A percentile compares a stretch with the other conserved stretches of the same genome.
phyloP scores from a whole-genome alignment of 148 eudicot species.

The Rhododendron henanense region DNA sequence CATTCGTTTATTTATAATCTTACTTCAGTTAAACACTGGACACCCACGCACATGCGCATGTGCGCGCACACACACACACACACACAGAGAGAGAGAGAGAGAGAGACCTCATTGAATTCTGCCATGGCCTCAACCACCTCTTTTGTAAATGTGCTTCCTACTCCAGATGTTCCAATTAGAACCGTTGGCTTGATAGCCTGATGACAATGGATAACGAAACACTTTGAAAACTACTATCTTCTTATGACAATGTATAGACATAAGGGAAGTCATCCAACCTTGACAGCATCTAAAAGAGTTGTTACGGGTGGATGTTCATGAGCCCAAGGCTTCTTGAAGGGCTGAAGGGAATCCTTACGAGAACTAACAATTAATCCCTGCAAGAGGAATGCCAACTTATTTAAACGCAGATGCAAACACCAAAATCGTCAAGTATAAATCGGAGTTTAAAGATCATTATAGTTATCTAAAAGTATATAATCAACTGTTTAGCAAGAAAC shows the following conservation, averaged over 20 bases:
- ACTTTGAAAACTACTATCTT: background rate
- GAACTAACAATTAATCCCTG: conserved; percentile 86
- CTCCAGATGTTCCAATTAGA: conserved; percentile 89
- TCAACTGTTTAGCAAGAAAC: background rate
- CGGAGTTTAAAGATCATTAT: background rate
- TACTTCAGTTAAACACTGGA: background rate
- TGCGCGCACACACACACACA: background rate
- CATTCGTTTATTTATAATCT: background rate
- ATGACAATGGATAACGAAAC: background rate
- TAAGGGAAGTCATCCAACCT: conserved; percentile 36
- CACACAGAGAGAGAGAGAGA: conserved; percentile 3
- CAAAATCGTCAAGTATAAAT: background rate
- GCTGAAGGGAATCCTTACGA: conserved; percentile 82
- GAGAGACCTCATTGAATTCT: conserved; percentile 54
- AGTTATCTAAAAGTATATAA: background rate
- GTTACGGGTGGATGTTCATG: conserved; percentile 76
- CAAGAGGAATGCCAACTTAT: conserved; percentile 15
- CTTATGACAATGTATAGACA: background rate
- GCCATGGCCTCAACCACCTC: conserved; percentile 88
- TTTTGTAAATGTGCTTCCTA: conserved; percentile 77
- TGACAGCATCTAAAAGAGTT: conserved; percentile 72
- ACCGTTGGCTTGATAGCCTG: conserved; percentile 84
- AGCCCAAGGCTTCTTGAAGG: conserved; percentile 94
- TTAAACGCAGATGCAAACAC: background rate
- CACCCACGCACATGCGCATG: no score